Conservation (phyloP, 371 early-diverging fungal species). For the Mucor piriformis region DNA sequence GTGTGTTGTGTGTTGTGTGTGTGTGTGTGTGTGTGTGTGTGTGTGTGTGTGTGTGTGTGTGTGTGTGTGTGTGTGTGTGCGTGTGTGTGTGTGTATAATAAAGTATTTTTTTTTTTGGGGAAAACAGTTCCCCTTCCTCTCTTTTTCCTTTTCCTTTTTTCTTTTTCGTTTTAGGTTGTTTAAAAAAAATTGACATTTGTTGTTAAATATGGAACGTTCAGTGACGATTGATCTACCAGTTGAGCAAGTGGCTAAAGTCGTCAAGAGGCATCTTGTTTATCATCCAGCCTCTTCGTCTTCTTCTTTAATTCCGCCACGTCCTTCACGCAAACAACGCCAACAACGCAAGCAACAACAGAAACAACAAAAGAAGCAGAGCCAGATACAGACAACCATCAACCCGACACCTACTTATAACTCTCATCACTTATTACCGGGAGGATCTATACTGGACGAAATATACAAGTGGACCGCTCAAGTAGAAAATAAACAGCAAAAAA, state of each 20-base stretch:
- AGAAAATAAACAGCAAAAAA: slow-evolving; percentile 57
- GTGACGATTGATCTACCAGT: slow-evolving; percentile 63
- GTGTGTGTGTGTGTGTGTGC: no score
- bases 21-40: no score
- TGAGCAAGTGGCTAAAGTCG: slow-evolving; percentile 73
- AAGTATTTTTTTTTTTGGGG: no score
- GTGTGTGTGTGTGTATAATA: no score
- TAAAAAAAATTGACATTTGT: background rate
- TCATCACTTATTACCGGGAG: slow-evolving; percentile 64
- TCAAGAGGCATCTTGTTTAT: slow-evolving; percentile 71
- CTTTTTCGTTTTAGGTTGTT: background rate
- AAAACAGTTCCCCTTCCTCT: no score
- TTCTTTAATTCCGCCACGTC: slow-evolving; percentile 30
- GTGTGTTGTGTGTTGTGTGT: no score
- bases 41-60: no score
- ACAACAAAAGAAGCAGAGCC: slow-evolving; percentile 23
- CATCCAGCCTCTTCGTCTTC: slow-evolving; percentile 44
- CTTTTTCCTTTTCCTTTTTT: background rate
- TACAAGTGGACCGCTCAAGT: slow-evolving; percentile 91
- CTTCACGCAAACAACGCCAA: slow-evolving; percentile 28
- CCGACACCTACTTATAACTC: slow-evolving; percentile 30
- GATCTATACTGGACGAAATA: slow-evolving; percentile 84
- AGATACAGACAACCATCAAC: slow-evolving; percentile 14
- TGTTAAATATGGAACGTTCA: slow-evolving; percentile 41
- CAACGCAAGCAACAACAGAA: slow-evolving; percentile 35